phyloP scores from a whole-genome alignment of 2,329 filamentous ascomycete genomes.

The Fusarium sp. region DNA sequence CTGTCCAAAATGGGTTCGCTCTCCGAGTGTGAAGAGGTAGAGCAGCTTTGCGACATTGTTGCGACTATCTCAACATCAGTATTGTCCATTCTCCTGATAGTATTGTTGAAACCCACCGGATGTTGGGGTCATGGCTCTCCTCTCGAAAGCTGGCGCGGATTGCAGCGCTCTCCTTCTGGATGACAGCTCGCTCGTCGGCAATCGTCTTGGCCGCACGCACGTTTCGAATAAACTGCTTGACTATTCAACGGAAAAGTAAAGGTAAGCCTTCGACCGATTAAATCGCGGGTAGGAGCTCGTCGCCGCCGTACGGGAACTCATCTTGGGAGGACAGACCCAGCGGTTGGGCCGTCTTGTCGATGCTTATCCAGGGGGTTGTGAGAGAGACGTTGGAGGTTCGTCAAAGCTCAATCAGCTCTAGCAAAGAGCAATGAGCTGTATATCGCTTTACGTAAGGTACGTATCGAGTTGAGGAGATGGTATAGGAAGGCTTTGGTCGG shows the following conservation, averaged over 20 bases:
- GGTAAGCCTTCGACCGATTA: slow-evolving; percentile 32
- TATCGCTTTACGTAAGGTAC: slow-evolving; percentile 1
- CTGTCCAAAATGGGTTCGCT: slow-evolving; percentile 98
- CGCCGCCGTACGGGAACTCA: slow-evolving; percentile 58
- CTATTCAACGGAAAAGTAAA: slow-evolving; percentile 62
- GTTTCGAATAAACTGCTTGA: slow-evolving; percentile 99
- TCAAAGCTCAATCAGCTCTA: slow-evolving; percentile 45
- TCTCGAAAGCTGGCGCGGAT: slow-evolving; percentile 98
- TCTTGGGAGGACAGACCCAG: slow-evolving; percentile 54
- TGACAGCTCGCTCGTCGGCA: slow-evolving; percentile 97
- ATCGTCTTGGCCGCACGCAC: slow-evolving; percentile 99
- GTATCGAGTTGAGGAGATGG: slow-evolving; percentile 6
- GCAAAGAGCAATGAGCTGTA: slow-evolving; percentile 28
- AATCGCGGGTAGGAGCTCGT: slow-evolving; percentile 14
- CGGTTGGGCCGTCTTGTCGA: slow-evolving; percentile 51
- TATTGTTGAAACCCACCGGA: slow-evolving; percentile 74
- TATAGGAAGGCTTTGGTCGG: slow-evolving; percentile 17
- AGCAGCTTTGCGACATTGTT: slow-evolving; percentile 99
- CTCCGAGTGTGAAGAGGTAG: slow-evolving; percentile 97
- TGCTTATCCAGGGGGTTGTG: slow-evolving; percentile 48
- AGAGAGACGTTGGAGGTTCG: slow-evolving; percentile 26
- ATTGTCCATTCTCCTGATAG: background rate
- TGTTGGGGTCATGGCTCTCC: slow-evolving; percentile 91
- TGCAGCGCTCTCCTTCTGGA: slow-evolving; percentile 98
- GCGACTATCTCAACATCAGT: slow-evolving; percentile 70